phyloP scores from a whole-genome alignment of 148 eudicot species.

The Vaccinium corymbosum region DNA sequence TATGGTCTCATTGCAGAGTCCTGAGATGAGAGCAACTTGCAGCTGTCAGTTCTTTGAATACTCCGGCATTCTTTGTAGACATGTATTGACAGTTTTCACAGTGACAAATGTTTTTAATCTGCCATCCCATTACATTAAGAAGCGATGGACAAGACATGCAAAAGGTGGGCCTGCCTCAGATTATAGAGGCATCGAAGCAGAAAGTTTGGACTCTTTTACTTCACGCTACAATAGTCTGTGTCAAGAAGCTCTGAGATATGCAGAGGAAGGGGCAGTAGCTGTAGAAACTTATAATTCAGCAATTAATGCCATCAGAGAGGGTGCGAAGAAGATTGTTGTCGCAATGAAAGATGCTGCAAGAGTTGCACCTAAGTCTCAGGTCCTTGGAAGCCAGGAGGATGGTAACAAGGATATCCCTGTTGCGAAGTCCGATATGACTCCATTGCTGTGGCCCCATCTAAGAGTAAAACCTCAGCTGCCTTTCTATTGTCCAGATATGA shows the following conservation, averaged over 20 bases:
- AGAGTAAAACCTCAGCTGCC: not conserved
- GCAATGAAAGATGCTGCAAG: constrained; percentile 56
- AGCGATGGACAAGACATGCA: constrained; percentile 86
- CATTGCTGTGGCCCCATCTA: constrained; percentile 67
- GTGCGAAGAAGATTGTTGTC: constrained; percentile 50
- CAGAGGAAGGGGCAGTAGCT: constrained; percentile 69
- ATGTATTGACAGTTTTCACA: constrained; percentile 84
- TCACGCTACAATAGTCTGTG: constrained; percentile 68
- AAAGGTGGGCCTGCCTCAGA: constrained; percentile 45
- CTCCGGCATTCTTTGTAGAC: constrained; percentile 86
- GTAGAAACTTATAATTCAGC: constrained; percentile 61
- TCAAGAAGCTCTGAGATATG: constrained; percentile 72
- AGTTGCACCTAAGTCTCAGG: constrained; percentile 44
- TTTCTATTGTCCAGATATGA: not conserved
- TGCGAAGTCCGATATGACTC: constrained; percentile 40
- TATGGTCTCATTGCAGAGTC: constrained; percentile 52
- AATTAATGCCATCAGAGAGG: constrained; percentile 58
- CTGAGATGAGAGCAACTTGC: constrained; percentile 74
- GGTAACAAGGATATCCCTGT: constrained; percentile 19
- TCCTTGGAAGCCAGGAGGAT: constrained; percentile 40
- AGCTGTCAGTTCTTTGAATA: constrained; percentile 92
- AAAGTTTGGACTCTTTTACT: constrained; percentile 45
- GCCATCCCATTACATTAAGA: constrained; percentile 83
- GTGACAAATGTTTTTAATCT: constrained; percentile 85
- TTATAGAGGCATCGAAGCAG: constrained; percentile 27